Evolutionary conservation across 257 asterid species (phyloP).

Genomic region (Vinca minor): DNA sequence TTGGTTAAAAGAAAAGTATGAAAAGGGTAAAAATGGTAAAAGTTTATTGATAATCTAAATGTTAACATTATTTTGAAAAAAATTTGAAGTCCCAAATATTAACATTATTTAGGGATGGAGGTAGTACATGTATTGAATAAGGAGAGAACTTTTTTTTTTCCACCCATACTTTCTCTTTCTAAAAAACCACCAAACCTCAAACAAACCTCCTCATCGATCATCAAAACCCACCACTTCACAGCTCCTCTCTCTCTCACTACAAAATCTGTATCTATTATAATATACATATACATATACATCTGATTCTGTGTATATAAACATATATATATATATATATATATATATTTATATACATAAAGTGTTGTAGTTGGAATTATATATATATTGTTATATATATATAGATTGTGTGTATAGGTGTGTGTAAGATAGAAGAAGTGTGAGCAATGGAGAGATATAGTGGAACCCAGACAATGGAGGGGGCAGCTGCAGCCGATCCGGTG

Average conservation of each 20-base stretch:
- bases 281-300: not conserved
- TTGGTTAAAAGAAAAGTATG: too few species aligned
- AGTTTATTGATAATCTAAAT: too few species aligned
- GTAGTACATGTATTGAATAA: too few species aligned
- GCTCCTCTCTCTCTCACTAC: slow-evolving; percentile 21
- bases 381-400: slow-evolving; percentile 4
- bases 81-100: too few species aligned
- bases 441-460: slow-evolving; percentile 33
- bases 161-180: too few species aligned
- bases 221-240: slow-evolving; percentile 12
- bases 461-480: slow-evolving; percentile 30
- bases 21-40: too few species aligned
- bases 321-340: not conserved
- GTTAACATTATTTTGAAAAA: too few species aligned
- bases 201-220: slow-evolving; percentile 27
- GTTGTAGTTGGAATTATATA: slow-evolving; percentile 11
- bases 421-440: not conserved
- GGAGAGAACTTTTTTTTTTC: not conserved
- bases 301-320: slow-evolving; percentile 6
- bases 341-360: slow-evolving; percentile 2
- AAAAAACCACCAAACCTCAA: slow-evolving; percentile 41
- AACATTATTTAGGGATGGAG: too few species aligned
- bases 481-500: slow-evolving; percentile 30
- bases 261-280: slow-evolving; percentile 5
- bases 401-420: slow-evolving; percentile 20